Conservation (phyloP, 345 rosid species). For the Anastatica hierochuntica region DNA sequence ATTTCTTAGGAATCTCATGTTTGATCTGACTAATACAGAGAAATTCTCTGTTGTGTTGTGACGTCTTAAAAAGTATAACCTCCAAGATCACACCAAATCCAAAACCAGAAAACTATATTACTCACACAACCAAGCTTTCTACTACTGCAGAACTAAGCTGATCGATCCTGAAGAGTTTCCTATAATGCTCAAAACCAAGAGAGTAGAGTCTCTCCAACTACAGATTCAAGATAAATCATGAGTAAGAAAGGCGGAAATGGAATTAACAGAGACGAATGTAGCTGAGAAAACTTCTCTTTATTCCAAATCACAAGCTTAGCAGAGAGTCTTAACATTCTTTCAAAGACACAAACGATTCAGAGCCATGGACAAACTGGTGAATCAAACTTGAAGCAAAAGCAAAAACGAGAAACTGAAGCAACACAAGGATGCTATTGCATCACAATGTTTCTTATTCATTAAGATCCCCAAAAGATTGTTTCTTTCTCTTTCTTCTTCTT, state of each 20-base stretch:
- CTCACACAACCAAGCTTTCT: no score
- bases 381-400: neutral
- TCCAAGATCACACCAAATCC: neutral
- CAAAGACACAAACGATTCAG: neutral
- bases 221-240: neutral
- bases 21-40: no score
- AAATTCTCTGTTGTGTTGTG: neutral
- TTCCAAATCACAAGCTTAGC: slow-evolving; percentile 7
- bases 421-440: slow-evolving; percentile 17
- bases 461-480: neutral
- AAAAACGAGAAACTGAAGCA: neutral
- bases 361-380: neutral
- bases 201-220: no score
- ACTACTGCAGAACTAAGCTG: no score
- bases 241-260: neutral
- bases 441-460: slow-evolving; percentile 12
- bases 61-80: neutral
- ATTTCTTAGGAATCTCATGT: no score
- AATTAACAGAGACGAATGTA: neutral
- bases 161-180: no score
- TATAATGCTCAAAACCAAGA: no score
- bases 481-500: neutral
- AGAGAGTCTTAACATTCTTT: neutral
- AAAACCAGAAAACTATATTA: no score
- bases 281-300: slow-evolving; percentile 1